phyloP scores from a whole-genome alignment of 139 green algal species.

The Pedinophyceae sp. region DNA sequence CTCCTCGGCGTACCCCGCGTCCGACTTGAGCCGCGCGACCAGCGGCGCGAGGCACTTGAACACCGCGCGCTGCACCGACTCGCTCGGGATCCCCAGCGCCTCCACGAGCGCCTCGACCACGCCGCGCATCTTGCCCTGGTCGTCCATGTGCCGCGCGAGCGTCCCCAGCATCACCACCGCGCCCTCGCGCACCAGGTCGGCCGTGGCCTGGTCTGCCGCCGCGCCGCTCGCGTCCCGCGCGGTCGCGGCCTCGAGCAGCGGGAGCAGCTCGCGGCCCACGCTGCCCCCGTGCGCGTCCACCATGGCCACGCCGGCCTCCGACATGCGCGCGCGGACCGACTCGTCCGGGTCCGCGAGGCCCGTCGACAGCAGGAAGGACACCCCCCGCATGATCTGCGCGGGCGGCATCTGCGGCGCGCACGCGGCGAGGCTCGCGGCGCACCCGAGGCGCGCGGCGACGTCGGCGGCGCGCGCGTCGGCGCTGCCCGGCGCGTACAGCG shows the following conservation, averaged over 20 bases:
- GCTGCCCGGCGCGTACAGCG: background rate
- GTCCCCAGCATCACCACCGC: constrained; percentile 84
- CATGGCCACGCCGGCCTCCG: constrained; percentile 39
- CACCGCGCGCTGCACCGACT: constrained; percentile 77
- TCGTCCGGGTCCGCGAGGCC: constrained; percentile 55
- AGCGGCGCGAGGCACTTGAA: constrained; percentile 73
- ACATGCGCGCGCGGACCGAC: constrained; percentile 20
- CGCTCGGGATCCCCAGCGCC: constrained; percentile 72
- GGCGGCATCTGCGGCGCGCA: constrained; percentile 26
- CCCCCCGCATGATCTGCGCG: constrained; percentile 28
- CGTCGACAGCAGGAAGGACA: constrained; percentile 69
- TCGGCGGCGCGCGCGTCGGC: background rate
- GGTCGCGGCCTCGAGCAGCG: constrained; percentile 68
- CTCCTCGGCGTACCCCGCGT: constrained; percentile 12
- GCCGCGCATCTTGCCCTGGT: constrained; percentile 37
- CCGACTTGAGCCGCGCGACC: constrained; percentile 10
- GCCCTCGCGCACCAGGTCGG: constrained; percentile 75
- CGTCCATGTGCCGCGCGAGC: constrained; percentile 61
- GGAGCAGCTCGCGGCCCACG: constrained; percentile 48
- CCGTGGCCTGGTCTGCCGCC: constrained; percentile 34
- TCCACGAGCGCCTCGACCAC: constrained; percentile 51
- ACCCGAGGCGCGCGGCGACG: constrained; percentile 21
- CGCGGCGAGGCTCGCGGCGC: constrained; percentile 39
- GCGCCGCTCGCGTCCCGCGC: constrained; percentile 30
- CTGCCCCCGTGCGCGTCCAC: constrained; percentile 50